phyloP scores from a whole-genome alignment of 306 rosid species.

The Inga laurina region DNA sequence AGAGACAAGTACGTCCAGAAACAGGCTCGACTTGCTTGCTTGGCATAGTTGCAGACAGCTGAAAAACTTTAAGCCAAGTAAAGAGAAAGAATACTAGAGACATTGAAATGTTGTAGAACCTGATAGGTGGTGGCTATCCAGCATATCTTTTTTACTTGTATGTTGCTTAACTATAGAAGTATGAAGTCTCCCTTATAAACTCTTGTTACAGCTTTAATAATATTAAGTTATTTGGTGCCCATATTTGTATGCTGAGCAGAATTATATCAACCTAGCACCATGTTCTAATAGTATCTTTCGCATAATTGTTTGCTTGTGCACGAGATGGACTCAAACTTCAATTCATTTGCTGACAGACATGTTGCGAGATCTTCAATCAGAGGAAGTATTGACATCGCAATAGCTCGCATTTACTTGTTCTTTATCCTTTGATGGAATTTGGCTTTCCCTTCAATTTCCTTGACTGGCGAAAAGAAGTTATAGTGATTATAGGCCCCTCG shows the following conservation, averaged over 20 bases:
- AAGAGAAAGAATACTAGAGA: slow-evolving; percentile 42
- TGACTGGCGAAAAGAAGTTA: neutral
- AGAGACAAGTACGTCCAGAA: slow-evolving; percentile 39
- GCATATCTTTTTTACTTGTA: slow-evolving; percentile 20
- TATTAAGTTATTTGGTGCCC: neutral
- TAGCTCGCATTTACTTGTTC: neutral
- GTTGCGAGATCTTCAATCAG: neutral
- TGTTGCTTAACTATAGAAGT: slow-evolving; percentile 19
- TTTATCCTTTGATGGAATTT: neutral
- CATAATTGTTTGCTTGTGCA: neutral
- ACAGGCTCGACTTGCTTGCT: slow-evolving; percentile 37
- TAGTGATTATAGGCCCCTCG: neutral
- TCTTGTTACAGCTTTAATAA: slow-evolving; percentile 1
- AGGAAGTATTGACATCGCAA: neutral
- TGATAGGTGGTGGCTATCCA: slow-evolving; percentile 53
- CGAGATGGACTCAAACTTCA: neutral
- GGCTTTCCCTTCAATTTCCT: neutral
- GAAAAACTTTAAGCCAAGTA: slow-evolving; percentile 53
- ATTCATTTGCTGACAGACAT: neutral
- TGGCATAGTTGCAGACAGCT: slow-evolving; percentile 51
- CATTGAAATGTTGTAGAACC: slow-evolving; percentile 45
- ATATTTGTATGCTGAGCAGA: neutral
- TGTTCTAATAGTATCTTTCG: too few relatives aligned
- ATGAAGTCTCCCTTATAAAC: neutral
- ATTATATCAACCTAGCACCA: neutral